Conservation (phyloP, 1,284 basidiomycete species). For the Hemileccinum hortonii region DNA sequence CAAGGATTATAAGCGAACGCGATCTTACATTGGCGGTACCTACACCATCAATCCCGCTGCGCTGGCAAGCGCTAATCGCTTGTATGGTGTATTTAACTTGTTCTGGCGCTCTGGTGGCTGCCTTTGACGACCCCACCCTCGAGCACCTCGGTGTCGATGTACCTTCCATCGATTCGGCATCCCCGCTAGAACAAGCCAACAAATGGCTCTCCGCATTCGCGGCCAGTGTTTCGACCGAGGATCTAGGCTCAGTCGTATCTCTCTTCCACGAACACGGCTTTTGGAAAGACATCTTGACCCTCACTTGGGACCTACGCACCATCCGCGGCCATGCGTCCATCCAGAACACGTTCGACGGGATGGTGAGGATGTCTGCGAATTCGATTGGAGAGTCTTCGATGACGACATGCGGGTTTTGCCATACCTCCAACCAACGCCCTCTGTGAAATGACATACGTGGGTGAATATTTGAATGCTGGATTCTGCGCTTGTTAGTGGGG, state of each 20-base stretch:
- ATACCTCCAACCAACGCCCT: slow-evolving; percentile 17
- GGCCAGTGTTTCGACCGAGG: slow-evolving; percentile 18
- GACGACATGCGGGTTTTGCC: background rate
- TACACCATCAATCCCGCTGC: too few species aligned
- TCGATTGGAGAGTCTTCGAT: slow-evolving; percentile 23
- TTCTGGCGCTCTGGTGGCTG: too few species aligned
- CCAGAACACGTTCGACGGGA: slow-evolving; percentile 17
- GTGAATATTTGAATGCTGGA: slow-evolving; percentile 31
- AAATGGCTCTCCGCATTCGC: slow-evolving; percentile 32
- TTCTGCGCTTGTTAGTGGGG: slow-evolving; percentile 10
- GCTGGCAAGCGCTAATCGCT: too few species aligned
- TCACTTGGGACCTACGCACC: slow-evolving; percentile 32
- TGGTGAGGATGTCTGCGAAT: slow-evolving; percentile 25
- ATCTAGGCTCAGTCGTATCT: slow-evolving; percentile 14
- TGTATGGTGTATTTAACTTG: too few species aligned
- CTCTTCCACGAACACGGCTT: slow-evolving; percentile 25
- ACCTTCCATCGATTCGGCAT: slow-evolving; percentile 7
- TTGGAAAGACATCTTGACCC: slow-evolving; percentile 30
- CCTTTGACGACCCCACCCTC: slow-evolving; percentile 25
- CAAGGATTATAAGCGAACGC: too few species aligned
- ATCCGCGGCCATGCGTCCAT: slow-evolving; percentile 22
- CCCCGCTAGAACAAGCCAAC: slow-evolving; percentile 11
- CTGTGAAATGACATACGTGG: slow-evolving; percentile 26
- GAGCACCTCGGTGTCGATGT: slow-evolving; percentile 19
- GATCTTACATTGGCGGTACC: too few species aligned